Percentiles rank a stretch among this genome's conserved stretches.
Conservation (phyloP, 306 rosid genomes). For the Vigna unguiculata region DNA sequence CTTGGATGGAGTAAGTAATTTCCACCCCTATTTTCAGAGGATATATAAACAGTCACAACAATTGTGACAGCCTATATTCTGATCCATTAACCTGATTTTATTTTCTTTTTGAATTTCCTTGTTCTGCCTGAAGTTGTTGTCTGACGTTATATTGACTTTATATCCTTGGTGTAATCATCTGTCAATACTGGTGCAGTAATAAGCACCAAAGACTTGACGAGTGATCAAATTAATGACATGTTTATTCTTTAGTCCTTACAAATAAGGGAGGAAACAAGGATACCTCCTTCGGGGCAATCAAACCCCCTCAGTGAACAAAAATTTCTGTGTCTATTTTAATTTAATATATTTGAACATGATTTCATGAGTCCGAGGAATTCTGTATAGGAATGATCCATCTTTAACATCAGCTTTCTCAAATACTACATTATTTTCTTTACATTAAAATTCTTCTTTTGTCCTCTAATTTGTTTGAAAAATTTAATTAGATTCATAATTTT, state of each 20-base stretch:
- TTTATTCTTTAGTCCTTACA: conserved; percentile 47
- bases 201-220: conserved; percentile 7
- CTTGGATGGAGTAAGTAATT: conserved; percentile 67
- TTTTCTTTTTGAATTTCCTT: conserved; percentile 4
- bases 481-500: too few relatives aligned
- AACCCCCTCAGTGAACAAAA: too few relatives aligned
- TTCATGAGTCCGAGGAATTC: too few relatives aligned
- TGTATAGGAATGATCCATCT: too few relatives aligned
- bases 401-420: too few relatives aligned
- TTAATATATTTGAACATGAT: too few relatives aligned
- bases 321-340: too few relatives aligned
- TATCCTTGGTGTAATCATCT: conserved; percentile 10
- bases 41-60: conserved; percentile 47
- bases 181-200: conserved; percentile 13
- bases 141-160: conserved; percentile 13
- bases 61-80: conserved; percentile 35
- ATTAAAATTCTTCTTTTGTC: too few relatives aligned
- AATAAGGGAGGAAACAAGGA: too few relatives aligned
- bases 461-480: too few relatives aligned
- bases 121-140: not conserved
- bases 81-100: conserved; percentile 39
- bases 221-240: conserved; percentile 22
- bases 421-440: too few relatives aligned
- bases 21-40: conserved; percentile 83
- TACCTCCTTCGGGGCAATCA: too few relatives aligned